phyloP scores from a whole-genome alignment of 2,329 filamentous ascomycete species.

The Acrocalymma vagum region DNA sequence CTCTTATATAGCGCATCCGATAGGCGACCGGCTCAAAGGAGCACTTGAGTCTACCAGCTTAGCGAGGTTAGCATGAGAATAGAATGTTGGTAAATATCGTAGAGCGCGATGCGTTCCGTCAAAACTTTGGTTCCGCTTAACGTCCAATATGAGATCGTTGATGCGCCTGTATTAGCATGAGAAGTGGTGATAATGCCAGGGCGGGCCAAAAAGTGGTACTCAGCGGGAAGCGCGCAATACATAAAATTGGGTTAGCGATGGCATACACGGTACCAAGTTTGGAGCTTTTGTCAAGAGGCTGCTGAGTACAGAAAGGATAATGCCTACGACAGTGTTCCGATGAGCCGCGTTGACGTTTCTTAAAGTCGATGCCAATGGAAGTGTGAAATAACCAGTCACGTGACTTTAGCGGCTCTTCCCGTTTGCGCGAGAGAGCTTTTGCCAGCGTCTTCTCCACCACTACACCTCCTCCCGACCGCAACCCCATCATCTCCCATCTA shows the following conservation, averaged over 20 bases:
- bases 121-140: conserved; percentile 7
- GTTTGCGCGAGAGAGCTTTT: conserved; percentile 34
- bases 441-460: conserved; percentile 32
- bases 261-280: too few species aligned
- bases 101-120: conserved; percentile 3
- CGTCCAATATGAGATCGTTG: conserved; percentile 15
- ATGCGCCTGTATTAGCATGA: conserved; percentile 33
- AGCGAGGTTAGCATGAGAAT: conserved; percentile 14
- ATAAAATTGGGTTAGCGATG: too few species aligned
- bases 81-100: conserved; percentile 12
- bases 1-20: conserved; percentile 3
- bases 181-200: conserved; percentile 14
- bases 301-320: not conserved
- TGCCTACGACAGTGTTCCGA: too few species aligned
- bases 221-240: conserved; percentile 2
- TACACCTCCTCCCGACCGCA: conserved; percentile 33
- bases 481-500: conserved; percentile 46
- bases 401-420: conserved; percentile 33
- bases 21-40: conserved; percentile 32
- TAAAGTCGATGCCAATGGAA: too few species aligned
- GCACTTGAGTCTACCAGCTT: conserved; percentile 16
- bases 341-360: too few species aligned
- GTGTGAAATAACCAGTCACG: conserved; percentile 25
- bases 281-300: too few species aligned
- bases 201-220: conserved; percentile 8